Evolutionary conservation across 495 filamentous ascomycete genomes (phyloP), one percentile per base, ranked within the genome.

Genomic region (Viridothelium virens): DNA sequence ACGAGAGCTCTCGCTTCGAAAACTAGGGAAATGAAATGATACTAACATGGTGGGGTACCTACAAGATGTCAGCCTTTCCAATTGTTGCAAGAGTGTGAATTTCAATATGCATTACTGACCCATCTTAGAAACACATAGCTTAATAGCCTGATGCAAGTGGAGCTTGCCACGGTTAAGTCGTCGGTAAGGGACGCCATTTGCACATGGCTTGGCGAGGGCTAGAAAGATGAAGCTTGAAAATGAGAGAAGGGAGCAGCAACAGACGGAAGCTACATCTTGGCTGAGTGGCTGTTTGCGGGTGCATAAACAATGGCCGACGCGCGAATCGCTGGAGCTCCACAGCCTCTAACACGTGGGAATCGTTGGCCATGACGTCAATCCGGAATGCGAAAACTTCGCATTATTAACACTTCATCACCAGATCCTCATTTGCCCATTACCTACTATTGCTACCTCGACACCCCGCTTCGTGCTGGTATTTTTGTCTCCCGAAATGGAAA

Each of bases 121-220:
- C 91, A 96, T 86, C 94, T 81, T 34, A 97, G 78, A 74, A 97
- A 96, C 65, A 92, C 69, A 72, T 88, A 94, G 64, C 83, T 79
- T 12, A 80, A 65, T 1, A 86, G 34, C 62, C 92, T 82, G 62
- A 96, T 71, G 1, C 72, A 72, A 1, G 81, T 66, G 9, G 91
- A 94, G 78, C 85, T 90, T 14, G 80, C 70, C 31, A 77, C 77
- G 18, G 78, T 78, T 48, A 76, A 62, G 64, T 65, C 65, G 25
- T 61, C 53, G 34, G 65, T 59, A 14, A 59, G 0, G 3, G 31
- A 59, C n/a, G 53, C 53, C 53, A 59, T 59, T 10, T 36, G 25
- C 31, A 31, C 53, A 59, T 59, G 14, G 7, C 36, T 36, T 9
- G 5, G 53, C 31, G 7, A 36, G 3, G 18, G 7, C 7, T 34